Percentiles rank a stretch among this genome's conserved stretches.
Conservation (phyloP, 306 rosid genomes). For the Oxytropis ochrocephala region DNA sequence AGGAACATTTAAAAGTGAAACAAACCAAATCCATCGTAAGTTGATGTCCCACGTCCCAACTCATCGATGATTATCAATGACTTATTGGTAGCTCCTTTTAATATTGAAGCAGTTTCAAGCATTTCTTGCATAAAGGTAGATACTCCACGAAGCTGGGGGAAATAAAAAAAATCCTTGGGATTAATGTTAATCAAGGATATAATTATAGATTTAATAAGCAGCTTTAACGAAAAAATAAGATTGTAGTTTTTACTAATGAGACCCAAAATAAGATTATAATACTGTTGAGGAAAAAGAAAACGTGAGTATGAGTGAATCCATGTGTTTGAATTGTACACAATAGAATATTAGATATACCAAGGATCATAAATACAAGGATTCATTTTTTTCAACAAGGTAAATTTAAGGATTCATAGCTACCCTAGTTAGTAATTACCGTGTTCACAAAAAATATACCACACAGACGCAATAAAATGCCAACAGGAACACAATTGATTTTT, state of each 20-base stretch:
- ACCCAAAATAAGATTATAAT: neutral
- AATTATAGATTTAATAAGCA: slow-evolving; percentile 9
- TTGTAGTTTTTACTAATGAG: neutral
- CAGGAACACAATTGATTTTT: too few relatives aligned
- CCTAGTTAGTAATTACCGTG: neutral
- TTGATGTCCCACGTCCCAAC: slow-evolving; percentile 97
- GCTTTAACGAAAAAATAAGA: neutral
- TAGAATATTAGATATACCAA: neutral
- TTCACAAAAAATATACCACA: neutral
- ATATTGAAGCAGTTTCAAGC: slow-evolving; percentile 96
- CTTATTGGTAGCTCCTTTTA: slow-evolving; percentile 89
- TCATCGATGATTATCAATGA: slow-evolving; percentile 94
- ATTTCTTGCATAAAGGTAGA: slow-evolving; percentile 99
- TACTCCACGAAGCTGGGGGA: slow-evolving; percentile 85
- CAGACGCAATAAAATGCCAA: neutral
- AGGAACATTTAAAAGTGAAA: slow-evolving; percentile 25
- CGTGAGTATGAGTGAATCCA: neutral
- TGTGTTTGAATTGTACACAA: neutral
- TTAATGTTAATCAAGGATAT: neutral
- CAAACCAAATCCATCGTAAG: slow-evolving; percentile 98
- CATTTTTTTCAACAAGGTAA: too few relatives aligned
- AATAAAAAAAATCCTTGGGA: slow-evolving; percentile 7
- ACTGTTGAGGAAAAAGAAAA: neutral
- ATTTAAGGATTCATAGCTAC: neutral
- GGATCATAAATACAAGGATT: neutral